Percentiles rank a stretch among this genome's conserved stretches.
phyloP scores from a whole-genome alignment of 768 basidiomycete species.

The Termitomyces bulborhizus region DNA sequence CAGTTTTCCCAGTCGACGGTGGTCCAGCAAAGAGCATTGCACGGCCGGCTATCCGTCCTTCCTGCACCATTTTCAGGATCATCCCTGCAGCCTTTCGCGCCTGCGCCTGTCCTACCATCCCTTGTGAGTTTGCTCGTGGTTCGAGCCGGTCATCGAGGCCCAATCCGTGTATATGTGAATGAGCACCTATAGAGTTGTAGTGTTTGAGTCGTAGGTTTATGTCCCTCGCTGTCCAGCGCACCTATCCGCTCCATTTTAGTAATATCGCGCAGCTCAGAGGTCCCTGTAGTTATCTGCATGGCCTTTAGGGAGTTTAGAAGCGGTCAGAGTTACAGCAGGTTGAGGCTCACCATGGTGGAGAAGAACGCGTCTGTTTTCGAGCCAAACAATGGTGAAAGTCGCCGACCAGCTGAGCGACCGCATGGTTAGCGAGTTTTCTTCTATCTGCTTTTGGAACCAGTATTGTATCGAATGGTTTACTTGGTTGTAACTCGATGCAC shows the following conservation, averaged over 20 bases:
- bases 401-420: constrained; percentile 32
- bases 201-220: neutral
- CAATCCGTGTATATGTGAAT: constrained; percentile 93
- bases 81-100: constrained; percentile 97
- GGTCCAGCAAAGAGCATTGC: constrained; percentile 98
- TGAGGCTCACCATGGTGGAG: constrained; percentile 2
- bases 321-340: neutral
- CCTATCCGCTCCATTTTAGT: constrained; percentile 94
- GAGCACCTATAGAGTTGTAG: constrained; percentile 51
- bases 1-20: constrained; percentile 96
- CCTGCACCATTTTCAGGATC: constrained; percentile 97
- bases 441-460: too few species aligned
- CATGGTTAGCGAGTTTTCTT: too few species aligned
- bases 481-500: too few species aligned
- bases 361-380: constrained; percentile 7
- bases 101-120: constrained; percentile 96
- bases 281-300: constrained; percentile 71
- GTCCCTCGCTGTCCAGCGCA: constrained; percentile 19
- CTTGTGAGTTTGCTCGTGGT: constrained; percentile 83
- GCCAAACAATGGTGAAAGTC: constrained; percentile 5
- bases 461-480: too few species aligned
- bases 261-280: constrained; percentile 77
- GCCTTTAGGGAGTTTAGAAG: constrained; percentile 20
- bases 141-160: constrained; percentile 91
- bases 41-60: constrained; percentile 90